Percentiles rank a stretch among this genome's conserved stretches.
Evolutionary conservation across 805 yeast species (phyloP).

Genomic region (Wickerhamomyces queroliae): DNA sequence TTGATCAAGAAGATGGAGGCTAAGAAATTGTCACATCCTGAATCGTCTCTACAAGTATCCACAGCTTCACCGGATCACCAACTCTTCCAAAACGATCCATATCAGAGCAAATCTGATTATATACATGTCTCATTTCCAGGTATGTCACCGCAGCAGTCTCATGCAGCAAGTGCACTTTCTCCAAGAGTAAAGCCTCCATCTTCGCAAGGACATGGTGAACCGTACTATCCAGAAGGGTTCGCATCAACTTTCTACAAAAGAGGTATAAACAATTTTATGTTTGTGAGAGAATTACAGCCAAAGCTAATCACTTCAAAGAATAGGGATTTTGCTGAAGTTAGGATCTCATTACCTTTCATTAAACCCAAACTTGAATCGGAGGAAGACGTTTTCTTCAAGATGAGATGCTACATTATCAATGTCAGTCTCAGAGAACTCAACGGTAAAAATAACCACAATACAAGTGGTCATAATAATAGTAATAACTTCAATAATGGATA

Average conservation of each 20-base stretch:
- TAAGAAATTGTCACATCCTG: too few species aligned
- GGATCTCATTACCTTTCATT: slow-evolving; percentile 34
- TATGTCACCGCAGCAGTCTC: too few species aligned
- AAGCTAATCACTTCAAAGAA: slow-evolving; percentile 36
- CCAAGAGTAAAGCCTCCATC: background rate
- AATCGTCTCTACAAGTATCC: too few species aligned
- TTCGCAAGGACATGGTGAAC: slow-evolving; percentile 1
- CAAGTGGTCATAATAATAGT: slow-evolving; percentile 21
- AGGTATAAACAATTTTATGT: slow-evolving; percentile 44
- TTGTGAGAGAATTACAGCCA: slow-evolving; percentile 42
- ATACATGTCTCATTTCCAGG: too few species aligned
- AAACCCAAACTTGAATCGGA: slow-evolving; percentile 20
- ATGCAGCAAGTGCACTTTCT: slow-evolving; percentile 4
- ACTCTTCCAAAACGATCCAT: too few species aligned
- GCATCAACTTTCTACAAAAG: slow-evolving; percentile 43
- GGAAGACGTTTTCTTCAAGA: slow-evolving; percentile 20
- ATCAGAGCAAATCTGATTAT: too few species aligned
- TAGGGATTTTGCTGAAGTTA: slow-evolving; percentile 33
- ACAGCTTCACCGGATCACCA: too few species aligned
- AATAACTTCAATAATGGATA: slow-evolving; percentile 4
- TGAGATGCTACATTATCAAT: slow-evolving; percentile 35
- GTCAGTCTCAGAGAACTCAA: slow-evolving; percentile 38
- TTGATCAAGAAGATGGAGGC: too few species aligned
- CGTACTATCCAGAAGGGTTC: slow-evolving; percentile 39
- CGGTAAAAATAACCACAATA: slow-evolving; percentile 27